Percentiles rank a stretch among this genome's conserved stretches.
Conservation (phyloP, 179 eudicot genomes). For the Silene vulgaris region DNA sequence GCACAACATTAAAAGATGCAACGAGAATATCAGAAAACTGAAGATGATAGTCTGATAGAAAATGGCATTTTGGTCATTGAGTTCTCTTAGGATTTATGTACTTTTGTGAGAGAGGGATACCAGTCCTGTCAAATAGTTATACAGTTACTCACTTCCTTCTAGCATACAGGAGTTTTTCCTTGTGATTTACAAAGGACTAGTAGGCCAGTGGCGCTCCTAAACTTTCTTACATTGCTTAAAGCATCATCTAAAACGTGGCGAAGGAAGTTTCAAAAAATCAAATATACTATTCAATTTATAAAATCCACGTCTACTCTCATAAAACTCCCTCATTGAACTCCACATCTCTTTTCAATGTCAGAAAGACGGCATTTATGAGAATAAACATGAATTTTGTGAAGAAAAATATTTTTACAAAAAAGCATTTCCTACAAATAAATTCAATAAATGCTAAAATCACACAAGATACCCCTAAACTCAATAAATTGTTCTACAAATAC, state of each 20-base stretch:
- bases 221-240: not conserved
- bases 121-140: not conserved
- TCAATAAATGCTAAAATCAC: no score
- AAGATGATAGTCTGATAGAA: not conserved
- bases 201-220: no score
- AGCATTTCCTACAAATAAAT: no score
- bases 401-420: no score
- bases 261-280: not conserved
- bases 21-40: slow-evolving; percentile 6
- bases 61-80: not conserved
- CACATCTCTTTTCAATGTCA: not conserved
- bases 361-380: not conserved
- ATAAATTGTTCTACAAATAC: no score
- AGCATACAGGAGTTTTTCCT: not conserved
- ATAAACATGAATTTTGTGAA: not conserved
- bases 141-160: not conserved
- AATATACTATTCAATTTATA: not conserved
- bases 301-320: not conserved
- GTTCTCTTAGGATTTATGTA: not conserved
- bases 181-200: no score
- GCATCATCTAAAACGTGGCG: not conserved
- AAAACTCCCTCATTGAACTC: not conserved
- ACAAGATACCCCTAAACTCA: no score
- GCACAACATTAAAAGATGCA: not conserved
- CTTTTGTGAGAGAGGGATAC: not conserved